Percentiles rank a stretch among this genome's conserved stretches.
Evolutionary conservation across 805 yeast species (phyloP).

Genomic region (Yarrowia keelungensis): DNA sequence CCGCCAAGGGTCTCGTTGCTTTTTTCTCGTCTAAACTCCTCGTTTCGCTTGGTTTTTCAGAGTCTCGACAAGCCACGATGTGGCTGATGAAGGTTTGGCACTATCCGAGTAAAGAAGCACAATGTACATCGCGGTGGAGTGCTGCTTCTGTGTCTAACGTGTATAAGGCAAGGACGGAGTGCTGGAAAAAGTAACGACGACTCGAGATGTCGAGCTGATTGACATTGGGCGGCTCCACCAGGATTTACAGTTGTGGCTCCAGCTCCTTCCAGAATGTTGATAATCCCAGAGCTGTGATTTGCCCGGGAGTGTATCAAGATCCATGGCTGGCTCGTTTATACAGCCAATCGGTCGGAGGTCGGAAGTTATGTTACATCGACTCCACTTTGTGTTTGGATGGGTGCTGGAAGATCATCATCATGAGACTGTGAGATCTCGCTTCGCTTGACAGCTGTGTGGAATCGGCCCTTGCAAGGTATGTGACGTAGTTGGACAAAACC

Average conservation of each 20-base stretch:
- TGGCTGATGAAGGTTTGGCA: not conserved
- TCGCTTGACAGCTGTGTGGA: constrained; percentile 26
- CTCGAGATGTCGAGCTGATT: not conserved
- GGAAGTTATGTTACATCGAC: constrained; percentile 1
- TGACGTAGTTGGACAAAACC: not conserved
- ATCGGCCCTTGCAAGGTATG: not conserved
- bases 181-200: constrained; percentile 3
- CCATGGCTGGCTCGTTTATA: too few species aligned
- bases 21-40: not conserved
- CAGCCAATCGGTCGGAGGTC: constrained; percentile 1
- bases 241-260: not conserved
- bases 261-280: not conserved
- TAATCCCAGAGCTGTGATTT: not conserved
- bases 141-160: constrained; percentile 2
- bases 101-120: not conserved
- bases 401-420: not conserved
- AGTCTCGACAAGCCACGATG: not conserved
- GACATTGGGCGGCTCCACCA: not conserved
- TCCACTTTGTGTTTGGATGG: not conserved
- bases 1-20: not conserved
- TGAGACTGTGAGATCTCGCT: constrained; percentile 9
- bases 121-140: not conserved
- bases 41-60: not conserved
- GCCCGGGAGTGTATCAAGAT: not conserved
- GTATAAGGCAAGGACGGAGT: constrained; percentile 1